A percentile compares a stretch with the other conserved stretches of the same genome.
Evolutionary conservation across 2,329 filamentous ascomycete species (phyloP).

Genomic region (Nigrospora oryzae): DNA sequence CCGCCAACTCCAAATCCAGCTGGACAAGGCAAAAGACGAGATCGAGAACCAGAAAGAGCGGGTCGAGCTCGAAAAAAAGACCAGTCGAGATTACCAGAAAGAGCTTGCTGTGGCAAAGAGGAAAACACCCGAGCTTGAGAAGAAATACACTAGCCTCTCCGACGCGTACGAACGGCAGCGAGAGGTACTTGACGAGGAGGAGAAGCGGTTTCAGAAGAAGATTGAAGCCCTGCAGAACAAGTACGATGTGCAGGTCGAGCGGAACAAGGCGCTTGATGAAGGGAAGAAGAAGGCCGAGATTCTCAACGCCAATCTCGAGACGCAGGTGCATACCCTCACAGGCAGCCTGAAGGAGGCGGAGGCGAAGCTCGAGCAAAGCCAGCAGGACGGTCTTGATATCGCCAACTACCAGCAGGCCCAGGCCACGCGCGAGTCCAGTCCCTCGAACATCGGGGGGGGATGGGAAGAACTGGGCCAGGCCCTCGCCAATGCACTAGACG

Average conservation of each 20-base stretch:
- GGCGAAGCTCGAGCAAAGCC: not conserved
- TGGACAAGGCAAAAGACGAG: not conserved
- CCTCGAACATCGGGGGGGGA: too few species aligned
- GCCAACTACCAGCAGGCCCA: constrained; percentile 3
- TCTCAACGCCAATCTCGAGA: not conserved
- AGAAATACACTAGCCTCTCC: too few species aligned
- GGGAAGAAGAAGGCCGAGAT: not conserved
- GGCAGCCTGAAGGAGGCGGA: not conserved
- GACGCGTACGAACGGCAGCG: too few species aligned
- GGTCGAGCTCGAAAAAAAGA: not conserved
- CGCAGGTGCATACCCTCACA: too few species aligned
- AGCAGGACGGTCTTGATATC: not conserved
- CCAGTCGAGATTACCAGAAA: too few species aligned
- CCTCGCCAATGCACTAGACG: too few species aligned
- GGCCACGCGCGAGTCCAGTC: not conserved
- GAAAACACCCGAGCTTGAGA: too few species aligned
- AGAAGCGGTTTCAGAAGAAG: not conserved
- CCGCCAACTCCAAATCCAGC: not conserved
- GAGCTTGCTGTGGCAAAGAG: too few species aligned
- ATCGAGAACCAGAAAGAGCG: not conserved
- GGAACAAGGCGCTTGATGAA: not conserved
- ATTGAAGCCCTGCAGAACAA: not conserved
- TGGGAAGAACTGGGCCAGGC: too few species aligned
- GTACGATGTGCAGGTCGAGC: too few species aligned
- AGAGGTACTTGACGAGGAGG: not conserved